Conservation (phyloP, 2,329 filamentous ascomycete genomes). For the Orbilia quercus region DNA sequence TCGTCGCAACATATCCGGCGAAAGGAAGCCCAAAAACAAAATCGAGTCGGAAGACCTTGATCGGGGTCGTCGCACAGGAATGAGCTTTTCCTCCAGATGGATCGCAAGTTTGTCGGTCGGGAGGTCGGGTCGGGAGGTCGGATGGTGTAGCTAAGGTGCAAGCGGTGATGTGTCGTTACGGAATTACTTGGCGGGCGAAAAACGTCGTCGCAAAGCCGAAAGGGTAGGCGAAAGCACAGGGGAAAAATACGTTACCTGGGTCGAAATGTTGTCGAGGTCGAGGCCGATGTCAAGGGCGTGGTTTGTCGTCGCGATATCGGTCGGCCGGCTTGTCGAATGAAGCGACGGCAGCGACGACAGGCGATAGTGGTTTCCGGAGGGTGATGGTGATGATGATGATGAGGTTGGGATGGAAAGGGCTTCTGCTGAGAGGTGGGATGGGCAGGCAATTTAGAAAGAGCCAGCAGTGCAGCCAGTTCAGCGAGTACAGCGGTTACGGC, state of each 20-base stretch:
- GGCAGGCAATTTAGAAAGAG: constrained; percentile 3
- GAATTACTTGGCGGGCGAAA: constrained; percentile 40
- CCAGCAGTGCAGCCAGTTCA: constrained; percentile 34
- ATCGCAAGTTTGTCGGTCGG: constrained; percentile 29
- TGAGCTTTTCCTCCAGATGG: constrained; percentile 11
- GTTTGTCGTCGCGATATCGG: constrained; percentile 35
- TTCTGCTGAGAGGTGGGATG: constrained; percentile 32
- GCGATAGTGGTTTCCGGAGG: background rate
- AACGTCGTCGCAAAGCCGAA: constrained; percentile 28
- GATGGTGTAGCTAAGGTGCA: constrained; percentile 30
- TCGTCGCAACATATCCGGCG: background rate
- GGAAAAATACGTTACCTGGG: constrained; percentile 50
- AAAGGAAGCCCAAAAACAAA: constrained; percentile 15
- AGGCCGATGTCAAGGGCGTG: background rate
- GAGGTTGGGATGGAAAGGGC: constrained; percentile 32
- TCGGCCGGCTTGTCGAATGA: constrained; percentile 19
- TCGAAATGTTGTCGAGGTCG: constrained; percentile 22
- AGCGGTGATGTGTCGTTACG: constrained; percentile 52
- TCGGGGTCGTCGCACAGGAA: constrained; percentile 35
- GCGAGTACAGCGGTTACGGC: background rate
- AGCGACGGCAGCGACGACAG: constrained; percentile 21
- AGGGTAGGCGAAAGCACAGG: constrained; percentile 40
- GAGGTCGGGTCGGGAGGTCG: constrained; percentile 16
- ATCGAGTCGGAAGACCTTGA: constrained; percentile 13
- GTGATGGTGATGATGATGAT: constrained; percentile 32